These are phyloP conservation scores for Ceratocystis colombiana DNA, from an alignment of 2,329 filamentous ascomycete genomes.

Conservation along the genomic window DNA sequence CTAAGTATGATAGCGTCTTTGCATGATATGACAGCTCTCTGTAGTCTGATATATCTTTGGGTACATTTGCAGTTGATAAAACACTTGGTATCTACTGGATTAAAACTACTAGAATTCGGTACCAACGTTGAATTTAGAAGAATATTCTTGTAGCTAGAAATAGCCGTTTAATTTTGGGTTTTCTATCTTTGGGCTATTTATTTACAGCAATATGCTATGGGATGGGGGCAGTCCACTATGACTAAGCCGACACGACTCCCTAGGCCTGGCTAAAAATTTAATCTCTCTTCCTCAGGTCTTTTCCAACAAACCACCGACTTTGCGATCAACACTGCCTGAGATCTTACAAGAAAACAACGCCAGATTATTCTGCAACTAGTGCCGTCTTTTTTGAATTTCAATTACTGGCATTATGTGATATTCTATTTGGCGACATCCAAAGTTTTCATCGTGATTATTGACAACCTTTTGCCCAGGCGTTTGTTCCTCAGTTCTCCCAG, in stretches of 20 bases:
- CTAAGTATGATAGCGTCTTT: neutral
- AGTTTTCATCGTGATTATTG: neutral
- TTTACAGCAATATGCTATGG: neutral
- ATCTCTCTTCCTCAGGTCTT: too few relatives aligned
- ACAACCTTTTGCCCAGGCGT: neutral
- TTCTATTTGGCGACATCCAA: neutral
- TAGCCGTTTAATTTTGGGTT: neutral
- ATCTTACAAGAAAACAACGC: too few relatives aligned
- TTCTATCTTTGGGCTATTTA: conserved; percentile 9
- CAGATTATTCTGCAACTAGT: too few relatives aligned
- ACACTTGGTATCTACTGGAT: too few relatives aligned
- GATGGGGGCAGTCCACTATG: neutral
- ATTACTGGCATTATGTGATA: too few relatives aligned
- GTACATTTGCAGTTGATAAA: neutral
- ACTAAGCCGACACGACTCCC: neutral
- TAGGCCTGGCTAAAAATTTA: too few relatives aligned
- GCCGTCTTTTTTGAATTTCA: too few relatives aligned
- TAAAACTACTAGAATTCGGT: neutral
- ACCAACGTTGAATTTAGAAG: neutral
- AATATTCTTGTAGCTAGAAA: neutral
- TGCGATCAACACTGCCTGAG: too few relatives aligned
- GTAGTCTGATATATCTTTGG: too few relatives aligned
- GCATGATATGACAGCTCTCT: neutral
- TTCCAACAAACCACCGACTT: too few relatives aligned
- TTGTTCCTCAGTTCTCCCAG: neutral